Conservation (phyloP, 1,139 yeast genomes). For the Candida pseudoviswanathii region DNA sequence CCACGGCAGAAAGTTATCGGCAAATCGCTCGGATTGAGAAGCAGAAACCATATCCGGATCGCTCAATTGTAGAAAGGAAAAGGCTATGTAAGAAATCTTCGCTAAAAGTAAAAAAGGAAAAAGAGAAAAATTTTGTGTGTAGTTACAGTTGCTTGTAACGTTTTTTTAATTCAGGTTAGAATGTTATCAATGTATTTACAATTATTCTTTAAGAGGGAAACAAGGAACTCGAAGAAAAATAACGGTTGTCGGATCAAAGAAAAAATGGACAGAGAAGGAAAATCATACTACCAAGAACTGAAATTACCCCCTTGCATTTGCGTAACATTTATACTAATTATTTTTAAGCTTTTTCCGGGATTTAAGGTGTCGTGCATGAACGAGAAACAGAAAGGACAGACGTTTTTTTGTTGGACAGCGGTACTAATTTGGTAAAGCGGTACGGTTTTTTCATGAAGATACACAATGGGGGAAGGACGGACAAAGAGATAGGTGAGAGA, state of each 20-base stretch:
- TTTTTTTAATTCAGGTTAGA: no score
- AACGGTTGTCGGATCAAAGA: not conserved
- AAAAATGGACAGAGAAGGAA: not conserved
- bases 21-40: slow-evolving; percentile 10
- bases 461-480: no score
- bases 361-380: not conserved
- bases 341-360: no score
- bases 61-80: slow-evolving; percentile 2
- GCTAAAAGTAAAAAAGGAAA: not conserved
- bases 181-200: not conserved
- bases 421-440: no score
- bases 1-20: slow-evolving; percentile 7
- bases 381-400: not conserved
- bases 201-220: slow-evolving; percentile 1
- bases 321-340: not conserved
- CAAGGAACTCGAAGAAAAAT: not conserved
- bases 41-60: slow-evolving; percentile 3
- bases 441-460: no score
- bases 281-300: not conserved
- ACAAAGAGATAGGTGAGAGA: no score
- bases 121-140: no score
- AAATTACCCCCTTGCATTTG: not conserved
- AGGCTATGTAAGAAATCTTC: not conserved
- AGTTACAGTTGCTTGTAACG: no score
- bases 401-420: no score